Conservation (phyloP, 495 filamentous ascomycete genomes). For the Saxispiralis lemnorum region DNA sequence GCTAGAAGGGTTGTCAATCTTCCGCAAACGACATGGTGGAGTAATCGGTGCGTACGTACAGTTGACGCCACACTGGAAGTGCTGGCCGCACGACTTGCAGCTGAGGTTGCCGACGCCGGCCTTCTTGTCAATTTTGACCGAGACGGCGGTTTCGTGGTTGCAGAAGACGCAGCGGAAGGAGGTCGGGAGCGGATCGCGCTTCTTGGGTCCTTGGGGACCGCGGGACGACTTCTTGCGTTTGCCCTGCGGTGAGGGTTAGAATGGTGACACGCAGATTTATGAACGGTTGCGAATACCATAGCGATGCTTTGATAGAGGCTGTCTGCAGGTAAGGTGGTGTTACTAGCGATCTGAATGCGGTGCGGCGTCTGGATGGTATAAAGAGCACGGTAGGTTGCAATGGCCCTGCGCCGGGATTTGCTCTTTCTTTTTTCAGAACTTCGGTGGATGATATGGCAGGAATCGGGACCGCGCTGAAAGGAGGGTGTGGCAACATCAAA, state of each 20-base stretch:
- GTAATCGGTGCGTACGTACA: conserved; percentile 36
- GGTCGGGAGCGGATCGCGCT: conserved; percentile 74
- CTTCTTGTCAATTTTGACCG: conserved; percentile 84
- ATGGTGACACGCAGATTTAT: not conserved
- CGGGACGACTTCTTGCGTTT: conserved; percentile 90
- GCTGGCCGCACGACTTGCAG: conserved; percentile 86
- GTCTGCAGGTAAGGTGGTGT: too few species aligned
- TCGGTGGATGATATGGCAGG: too few species aligned
- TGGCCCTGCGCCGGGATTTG: too few species aligned
- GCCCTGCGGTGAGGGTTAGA: conserved; percentile 30
- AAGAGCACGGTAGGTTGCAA: too few species aligned
- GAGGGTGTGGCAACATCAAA: not conserved
- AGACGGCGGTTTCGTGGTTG: conserved; percentile 84
- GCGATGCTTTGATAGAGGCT: not conserved
- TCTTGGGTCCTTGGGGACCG: conserved; percentile 68
- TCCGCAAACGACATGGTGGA: not conserved
- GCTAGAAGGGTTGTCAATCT: not conserved
- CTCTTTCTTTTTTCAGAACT: too few species aligned
- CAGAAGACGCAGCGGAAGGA: conserved; percentile 94
- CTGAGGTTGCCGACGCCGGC: conserved; percentile 60
- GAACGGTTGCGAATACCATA: conserved; percentile 2
- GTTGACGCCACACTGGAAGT: conserved; percentile 81
- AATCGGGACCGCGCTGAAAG: too few species aligned
- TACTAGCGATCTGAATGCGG: not conserved
- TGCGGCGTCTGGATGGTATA: too few species aligned